Evolutionary conservation across 441 rosid genomes (phyloP).

Genomic region (Erodium moschatum): DNA sequence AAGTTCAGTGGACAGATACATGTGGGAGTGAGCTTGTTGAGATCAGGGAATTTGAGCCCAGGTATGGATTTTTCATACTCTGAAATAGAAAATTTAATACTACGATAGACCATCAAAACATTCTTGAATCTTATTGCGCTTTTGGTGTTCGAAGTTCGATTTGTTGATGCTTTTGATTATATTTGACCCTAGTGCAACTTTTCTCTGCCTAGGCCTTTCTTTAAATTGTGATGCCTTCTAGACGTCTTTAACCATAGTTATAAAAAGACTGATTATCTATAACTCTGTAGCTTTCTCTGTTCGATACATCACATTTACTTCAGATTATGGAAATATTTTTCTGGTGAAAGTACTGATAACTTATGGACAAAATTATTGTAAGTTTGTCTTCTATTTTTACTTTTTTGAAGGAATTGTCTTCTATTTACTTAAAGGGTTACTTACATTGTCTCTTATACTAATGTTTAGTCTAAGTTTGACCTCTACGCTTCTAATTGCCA

Average conservation of each 20-base stretch:
- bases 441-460: background rate
- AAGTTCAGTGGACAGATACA: slow-evolving; percentile 91
- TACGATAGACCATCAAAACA: background rate
- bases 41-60: slow-evolving; percentile 90
- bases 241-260: background rate
- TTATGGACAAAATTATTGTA: too few species aligned
- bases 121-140: background rate
- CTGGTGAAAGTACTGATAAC: background rate
- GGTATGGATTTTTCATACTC: slow-evolving; percentile 34
- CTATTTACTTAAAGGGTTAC: too few species aligned
- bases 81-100: slow-evolving; percentile 11
- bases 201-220: background rate
- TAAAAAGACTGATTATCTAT: background rate
- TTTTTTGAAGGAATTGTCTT: too few species aligned
- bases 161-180: background rate
- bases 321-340: background rate
- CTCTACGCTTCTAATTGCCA: background rate
- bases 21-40: slow-evolving; percentile 79
- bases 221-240: background rate
- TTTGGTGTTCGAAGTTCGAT: background rate
- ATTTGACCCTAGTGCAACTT: background rate
- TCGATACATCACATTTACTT: background rate
- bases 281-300: background rate
- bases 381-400: background rate
- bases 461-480: background rate